Evolutionary conservation across 331 rosid genomes (phyloP).

Genomic region (Prunus yedoensis): DNA sequence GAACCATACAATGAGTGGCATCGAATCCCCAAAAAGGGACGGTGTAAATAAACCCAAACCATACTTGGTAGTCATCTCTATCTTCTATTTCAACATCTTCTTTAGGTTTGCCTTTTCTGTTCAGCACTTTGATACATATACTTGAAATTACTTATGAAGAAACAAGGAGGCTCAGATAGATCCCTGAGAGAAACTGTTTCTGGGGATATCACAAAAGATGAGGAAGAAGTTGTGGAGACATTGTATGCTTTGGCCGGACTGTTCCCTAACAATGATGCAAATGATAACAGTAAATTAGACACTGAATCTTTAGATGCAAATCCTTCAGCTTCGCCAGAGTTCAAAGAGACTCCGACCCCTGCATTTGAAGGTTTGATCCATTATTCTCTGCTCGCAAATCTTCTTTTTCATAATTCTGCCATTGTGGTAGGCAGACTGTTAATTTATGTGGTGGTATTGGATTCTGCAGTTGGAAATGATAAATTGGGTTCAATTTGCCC

Average conservation of each 20-base stretch:
- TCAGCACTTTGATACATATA: constrained; percentile 19
- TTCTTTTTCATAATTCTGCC: neutral
- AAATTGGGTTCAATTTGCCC: constrained; percentile 1
- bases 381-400: neutral
- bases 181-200: constrained; percentile 32
- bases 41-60: constrained; percentile 45
- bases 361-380: constrained; percentile 48
- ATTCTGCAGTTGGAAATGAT: constrained; percentile 30
- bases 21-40: constrained; percentile 35
- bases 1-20: constrained; percentile 37
- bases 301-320: constrained; percentile 36
- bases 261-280: constrained; percentile 47
- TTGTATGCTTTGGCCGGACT: constrained; percentile 76
- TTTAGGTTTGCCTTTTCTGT: constrained; percentile 18
- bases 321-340: constrained; percentile 35
- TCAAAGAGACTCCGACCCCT: constrained; percentile 32
- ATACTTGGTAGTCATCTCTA: constrained; percentile 33
- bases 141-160: constrained; percentile 45
- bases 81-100: constrained; percentile 18
- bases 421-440: constrained; percentile 1
- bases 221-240: constrained; percentile 86
- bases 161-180: constrained; percentile 35
- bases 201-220: constrained; percentile 73
- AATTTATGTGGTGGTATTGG: constrained; percentile 3
- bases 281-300: constrained; percentile 25